These are phyloP conservation scores for Aquanectria penicillioides DNA, from an alignment of 2,329 filamentous ascomycete species.

Conservation along the genomic window DNA sequence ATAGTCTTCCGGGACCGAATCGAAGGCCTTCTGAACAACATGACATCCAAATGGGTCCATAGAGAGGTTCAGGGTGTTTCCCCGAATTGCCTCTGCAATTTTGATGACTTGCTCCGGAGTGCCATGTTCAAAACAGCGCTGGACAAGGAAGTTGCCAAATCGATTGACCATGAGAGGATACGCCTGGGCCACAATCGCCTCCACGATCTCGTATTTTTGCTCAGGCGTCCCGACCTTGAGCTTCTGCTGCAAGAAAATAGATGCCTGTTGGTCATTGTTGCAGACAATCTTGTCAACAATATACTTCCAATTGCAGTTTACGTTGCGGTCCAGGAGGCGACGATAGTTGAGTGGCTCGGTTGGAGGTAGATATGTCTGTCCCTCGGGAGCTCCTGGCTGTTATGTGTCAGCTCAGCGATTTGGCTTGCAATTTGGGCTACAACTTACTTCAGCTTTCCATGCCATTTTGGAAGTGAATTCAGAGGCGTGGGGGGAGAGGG, in stretches of 20 bases:
- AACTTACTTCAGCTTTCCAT: slow-evolving; percentile 68
- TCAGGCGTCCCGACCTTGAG: slow-evolving; percentile 95
- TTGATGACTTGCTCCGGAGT: slow-evolving; percentile 93
- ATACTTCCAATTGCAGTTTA: slow-evolving; percentile 99
- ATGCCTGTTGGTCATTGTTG: slow-evolving; percentile 99
- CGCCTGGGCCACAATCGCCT: slow-evolving; percentile 93
- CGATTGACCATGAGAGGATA: slow-evolving; percentile 98
- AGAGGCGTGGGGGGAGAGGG: slow-evolving; percentile 77
- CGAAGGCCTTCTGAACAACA: slow-evolving; percentile 98
- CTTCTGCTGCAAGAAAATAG: slow-evolving; percentile 98
- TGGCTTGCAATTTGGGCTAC: too few relatives aligned
- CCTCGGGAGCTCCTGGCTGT: slow-evolving; percentile 62
- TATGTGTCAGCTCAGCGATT: too few relatives aligned
- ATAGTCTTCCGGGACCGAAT: slow-evolving; percentile 96
- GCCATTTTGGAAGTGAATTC: slow-evolving; percentile 72
- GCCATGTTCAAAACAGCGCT: slow-evolving; percentile 98
- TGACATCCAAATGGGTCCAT: slow-evolving; percentile 99
- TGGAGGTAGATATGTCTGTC: slow-evolving; percentile 83
- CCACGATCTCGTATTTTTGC: slow-evolving; percentile 97
- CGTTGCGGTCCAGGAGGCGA: slow-evolving; percentile 91
- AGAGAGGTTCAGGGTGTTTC: slow-evolving; percentile 91
- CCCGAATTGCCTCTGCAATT: slow-evolving; percentile 93
- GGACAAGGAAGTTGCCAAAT: slow-evolving; percentile 97
- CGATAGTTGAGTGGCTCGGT: slow-evolving; percentile 97
- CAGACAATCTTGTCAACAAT: slow-evolving; percentile 99